Evolutionary conservation across 176 grass and related monocot genomes (phyloP).

Genomic region (Pontederia paniculata): DNA sequence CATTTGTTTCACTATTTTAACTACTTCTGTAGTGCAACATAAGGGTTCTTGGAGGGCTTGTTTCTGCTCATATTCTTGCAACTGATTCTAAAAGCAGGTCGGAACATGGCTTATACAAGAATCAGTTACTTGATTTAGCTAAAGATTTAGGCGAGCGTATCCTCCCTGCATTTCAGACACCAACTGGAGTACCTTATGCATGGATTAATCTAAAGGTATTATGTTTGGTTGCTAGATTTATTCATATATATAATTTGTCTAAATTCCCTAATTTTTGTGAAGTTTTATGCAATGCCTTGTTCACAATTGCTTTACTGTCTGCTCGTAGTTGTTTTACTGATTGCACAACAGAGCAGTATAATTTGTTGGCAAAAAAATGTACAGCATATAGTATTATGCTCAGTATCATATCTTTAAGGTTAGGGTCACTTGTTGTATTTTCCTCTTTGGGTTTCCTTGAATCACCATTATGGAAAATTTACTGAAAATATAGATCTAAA

Average conservation of each 20-base stretch:
- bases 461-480: too few relatives aligned
- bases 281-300: too few relatives aligned
- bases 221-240: slow-evolving; percentile 1
- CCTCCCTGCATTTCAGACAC: slow-evolving; percentile 88
- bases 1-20: slow-evolving; percentile 9
- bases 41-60: slow-evolving; percentile 94
- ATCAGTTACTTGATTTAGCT: slow-evolving; percentile 77
- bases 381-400: too few relatives aligned
- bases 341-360: too few relatives aligned
- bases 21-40: slow-evolving; percentile 69
- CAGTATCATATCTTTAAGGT: too few relatives aligned
- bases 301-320: too few relatives aligned
- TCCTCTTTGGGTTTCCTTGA: too few relatives aligned
- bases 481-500: too few relatives aligned
- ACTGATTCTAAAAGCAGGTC: slow-evolving; percentile 54
- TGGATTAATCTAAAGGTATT: slow-evolving; percentile 91
- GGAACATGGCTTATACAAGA: slow-evolving; percentile 50
- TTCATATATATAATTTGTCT: background rate
- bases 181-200: slow-evolving; percentile 92
- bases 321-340: too few relatives aligned
- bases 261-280: background rate
- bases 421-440: too few relatives aligned
- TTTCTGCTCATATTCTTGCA: slow-evolving; percentile 98
- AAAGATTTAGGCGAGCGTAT: slow-evolving; percentile 68
- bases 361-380: too few relatives aligned